Evolutionary conservation across 805 yeast genomes (phyloP).

Genomic region (Ogataea naganishii): DNA sequence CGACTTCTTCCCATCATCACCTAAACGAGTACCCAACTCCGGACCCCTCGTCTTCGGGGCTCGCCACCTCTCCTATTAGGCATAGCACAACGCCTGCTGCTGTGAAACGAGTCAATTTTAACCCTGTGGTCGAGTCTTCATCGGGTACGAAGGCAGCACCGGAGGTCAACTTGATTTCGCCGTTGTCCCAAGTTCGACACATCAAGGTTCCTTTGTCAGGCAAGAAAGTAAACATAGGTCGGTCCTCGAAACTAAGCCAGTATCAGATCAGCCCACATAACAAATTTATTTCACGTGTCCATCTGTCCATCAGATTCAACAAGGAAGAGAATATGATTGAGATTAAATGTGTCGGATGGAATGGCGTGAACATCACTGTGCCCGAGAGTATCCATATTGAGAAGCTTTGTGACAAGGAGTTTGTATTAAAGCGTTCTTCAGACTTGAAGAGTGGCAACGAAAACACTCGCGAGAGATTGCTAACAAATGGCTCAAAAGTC

Average conservation of each 20-base stretch:
- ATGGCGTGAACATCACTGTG: constrained; percentile 64
- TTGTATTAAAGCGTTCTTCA: constrained; percentile 8
- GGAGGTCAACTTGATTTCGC: constrained; percentile 22
- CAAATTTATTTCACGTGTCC: constrained; percentile 60
- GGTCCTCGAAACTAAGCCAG: constrained; percentile 57
- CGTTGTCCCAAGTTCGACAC: constrained; percentile 26
- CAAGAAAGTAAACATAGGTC: constrained; percentile 42
- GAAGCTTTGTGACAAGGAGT: constrained; percentile 10
- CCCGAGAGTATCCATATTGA: constrained; percentile 35
- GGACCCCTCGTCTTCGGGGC: constrained; percentile 50
- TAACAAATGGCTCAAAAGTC: constrained; percentile 30
- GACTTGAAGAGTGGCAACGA: constrained; percentile 5
- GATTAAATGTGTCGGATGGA: constrained; percentile 71
- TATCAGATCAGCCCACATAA: constrained; percentile 37
- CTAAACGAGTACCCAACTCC: constrained; percentile 54
- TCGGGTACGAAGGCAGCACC: neutral
- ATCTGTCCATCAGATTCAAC: constrained; percentile 42
- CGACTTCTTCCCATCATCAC: constrained; percentile 12
- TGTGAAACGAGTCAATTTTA: constrained; percentile 6
- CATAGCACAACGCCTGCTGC: constrained; percentile 1
- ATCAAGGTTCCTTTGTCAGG: constrained; percentile 33
- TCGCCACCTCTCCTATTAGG: constrained; percentile 11
- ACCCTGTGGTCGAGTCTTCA: too few species aligned
- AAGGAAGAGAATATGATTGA: constrained; percentile 31
- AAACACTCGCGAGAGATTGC: constrained; percentile 21